Base-by-base conservation (phyloP, 2,329 filamentous ascomycete genomes). In the Aspergillus quadrilineatus region DNA sequence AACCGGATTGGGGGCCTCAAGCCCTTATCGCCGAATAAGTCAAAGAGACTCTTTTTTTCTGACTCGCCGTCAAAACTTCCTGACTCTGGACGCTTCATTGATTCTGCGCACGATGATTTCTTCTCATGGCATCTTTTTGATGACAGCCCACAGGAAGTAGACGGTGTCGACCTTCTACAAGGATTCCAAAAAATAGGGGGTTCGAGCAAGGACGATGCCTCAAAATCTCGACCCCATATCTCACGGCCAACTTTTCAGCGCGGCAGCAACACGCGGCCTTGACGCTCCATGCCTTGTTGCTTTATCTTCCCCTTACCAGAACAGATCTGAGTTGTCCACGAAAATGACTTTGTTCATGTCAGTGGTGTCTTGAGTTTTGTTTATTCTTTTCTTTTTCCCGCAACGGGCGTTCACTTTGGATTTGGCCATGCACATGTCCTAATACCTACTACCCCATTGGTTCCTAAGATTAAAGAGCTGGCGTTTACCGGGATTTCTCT, bases 51-150 rank as follows among this genome's bases (percentile, higher is more conserved):
- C 12, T 64, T 72, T 32, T 73, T 74, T 47, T 68, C 73, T 4
- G 73, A 76, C 15, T 77, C 75, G 0, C 74, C 75, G 1, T 75
- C 73, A 2, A 76, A 77, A 53, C 32, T 69, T 5, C 66, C 70
- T 4, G 70, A 73, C 22, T 58, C 64, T 17, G 56, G 60, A 28
- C 72, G 68, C 15, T 70, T 71, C 30, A 60, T 69, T 30, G 73
- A 77, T 53, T 62, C 71, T 37, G 66, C 70, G 7, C 71, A 76
- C 39, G 75, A 78, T 54, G 76, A 78, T 55, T 73, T 79, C 32
- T 78, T 79, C 60, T 75, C 76, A n/a, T 79, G 78, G 61, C 75
- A 75, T 46, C 72, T 78, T 29, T 78, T 78, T 45, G 76, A 79
- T 34, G 77, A 79, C 51, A 67, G 69, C 44, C 67, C 70, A 12